These are phyloP conservation scores for Glycyrrhiza uralensis DNA, from an alignment of 306 rosid genomes.

Conservation along the genomic window DNA sequence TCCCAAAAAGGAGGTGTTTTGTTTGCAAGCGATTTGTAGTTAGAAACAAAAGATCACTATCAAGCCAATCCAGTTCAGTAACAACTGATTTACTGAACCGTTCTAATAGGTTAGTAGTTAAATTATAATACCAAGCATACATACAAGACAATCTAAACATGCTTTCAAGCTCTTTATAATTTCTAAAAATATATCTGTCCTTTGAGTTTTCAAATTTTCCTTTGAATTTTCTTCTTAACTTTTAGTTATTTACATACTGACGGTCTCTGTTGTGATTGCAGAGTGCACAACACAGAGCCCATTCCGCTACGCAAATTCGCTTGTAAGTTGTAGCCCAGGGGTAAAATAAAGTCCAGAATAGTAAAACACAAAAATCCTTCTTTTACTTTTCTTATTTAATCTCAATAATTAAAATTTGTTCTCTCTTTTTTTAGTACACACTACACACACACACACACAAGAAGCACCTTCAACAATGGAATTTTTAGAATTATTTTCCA, in stretches of 20 bases:
- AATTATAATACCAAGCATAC: not conserved
- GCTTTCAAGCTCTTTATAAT: not conserved
- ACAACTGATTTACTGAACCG: not conserved
- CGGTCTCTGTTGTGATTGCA: not conserved
- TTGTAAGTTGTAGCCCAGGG: not conserved
- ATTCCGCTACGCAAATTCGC: not conserved
- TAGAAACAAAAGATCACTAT: conserved; percentile 6
- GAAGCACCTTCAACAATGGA: too few relatives aligned
- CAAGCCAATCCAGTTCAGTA: not conserved
- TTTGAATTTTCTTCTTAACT: too few relatives aligned
- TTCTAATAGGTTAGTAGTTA: not conserved
- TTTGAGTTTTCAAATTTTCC: not conserved
- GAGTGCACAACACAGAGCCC: not conserved
- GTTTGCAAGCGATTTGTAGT: conserved; percentile 2
- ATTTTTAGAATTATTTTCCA: too few relatives aligned
- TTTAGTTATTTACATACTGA: too few relatives aligned
- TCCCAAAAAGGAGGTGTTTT: conserved; percentile 4
- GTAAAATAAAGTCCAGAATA: too few relatives aligned
- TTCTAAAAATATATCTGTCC: not conserved
- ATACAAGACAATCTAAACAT: not conserved
- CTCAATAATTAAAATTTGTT: too few relatives aligned
- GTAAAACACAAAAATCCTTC: too few relatives aligned
- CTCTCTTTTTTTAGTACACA: too few relatives aligned
- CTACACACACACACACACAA: too few relatives aligned
- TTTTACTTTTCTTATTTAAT: too few relatives aligned